Base-by-base conservation (phyloP, 768 basidiomycete species). In the Amanita fuliginea region DNA sequence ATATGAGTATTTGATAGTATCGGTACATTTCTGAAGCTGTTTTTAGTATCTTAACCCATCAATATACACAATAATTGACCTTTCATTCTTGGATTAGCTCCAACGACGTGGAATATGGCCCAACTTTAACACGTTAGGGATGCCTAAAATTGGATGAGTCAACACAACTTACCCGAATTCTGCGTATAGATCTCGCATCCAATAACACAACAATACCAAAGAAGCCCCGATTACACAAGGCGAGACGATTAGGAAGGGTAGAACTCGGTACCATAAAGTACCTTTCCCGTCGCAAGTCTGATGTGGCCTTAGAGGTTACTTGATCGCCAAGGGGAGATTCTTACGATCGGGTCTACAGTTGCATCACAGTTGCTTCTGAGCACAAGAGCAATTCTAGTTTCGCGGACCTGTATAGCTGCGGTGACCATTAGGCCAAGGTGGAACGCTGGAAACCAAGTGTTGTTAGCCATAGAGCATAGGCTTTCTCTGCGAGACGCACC, bases 61-160 rank as follows among this genome's bases (percentile, higher is more conserved):
- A 35, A 13, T 11, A 21, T 22, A 39, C 53, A 42, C n/a, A 19
- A 44, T 36, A 40, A 56, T 79, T 51, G 54, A 88, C 89, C 76
- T 67, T 90, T 91, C 77, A 86, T 81, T 56, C 73, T 83, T 8
- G 85, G 84, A 56, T 89, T 86, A 32, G 89, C 89, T 28, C 87
- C 88, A 18, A 91, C 87, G 32, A 86, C 80, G 59, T 90, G 89
- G 70, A 92, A 92, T 59, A 92, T 86, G 35, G 86, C 87, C 90
- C 89, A 92, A 39, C 88, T 90, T 30, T 33, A 42, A 22, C 42
- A 28, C 10, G 32, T 34, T 24, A 42, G 21, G 26, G 14, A 13
- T 16, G 3, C 10, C 11, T 16, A 51, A 5, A 21, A 34, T 19
- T 16, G 33, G 14, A 14, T 30, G 45, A 7, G 49, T 6, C 37